Percentiles rank a stretch among this genome's conserved stretches.
Conservation (phyloP, 805 yeast species). For the Pichia eremophila region DNA sequence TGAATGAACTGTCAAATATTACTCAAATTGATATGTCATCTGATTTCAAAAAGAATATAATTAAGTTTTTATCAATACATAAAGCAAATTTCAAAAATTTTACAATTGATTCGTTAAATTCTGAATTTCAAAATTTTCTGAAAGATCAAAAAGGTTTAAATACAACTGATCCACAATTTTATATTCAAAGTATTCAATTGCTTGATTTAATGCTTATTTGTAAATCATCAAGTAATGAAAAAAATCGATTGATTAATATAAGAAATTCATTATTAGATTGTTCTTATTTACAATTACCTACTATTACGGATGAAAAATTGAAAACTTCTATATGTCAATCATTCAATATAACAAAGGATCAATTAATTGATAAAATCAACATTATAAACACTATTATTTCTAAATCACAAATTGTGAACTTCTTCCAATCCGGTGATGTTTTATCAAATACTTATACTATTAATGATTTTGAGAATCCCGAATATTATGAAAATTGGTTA, state of each 20-base stretch:
- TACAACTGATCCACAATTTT: neutral
- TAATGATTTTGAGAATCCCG: conserved; percentile 11
- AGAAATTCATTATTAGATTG: conserved; percentile 7
- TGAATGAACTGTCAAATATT: conserved; percentile 12
- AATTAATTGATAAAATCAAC: conserved; percentile 1
- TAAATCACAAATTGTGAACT: conserved; percentile 3
- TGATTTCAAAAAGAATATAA: conserved; percentile 10
- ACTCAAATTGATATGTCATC: conserved; percentile 11
- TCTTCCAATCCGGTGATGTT: conserved; percentile 2
- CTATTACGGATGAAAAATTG: conserved; percentile 9
- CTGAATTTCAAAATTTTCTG: conserved; percentile 1
- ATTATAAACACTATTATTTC: conserved; percentile 1
- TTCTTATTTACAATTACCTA: conserved; percentile 11
- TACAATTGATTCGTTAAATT: conserved; percentile 5
- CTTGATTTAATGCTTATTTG: conserved; percentile 13
- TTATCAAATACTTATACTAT: conserved; percentile 3
- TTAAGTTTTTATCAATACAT: conserved; percentile 9
- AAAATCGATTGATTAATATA: conserved; percentile 1
- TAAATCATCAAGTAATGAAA: conserved; percentile 8
- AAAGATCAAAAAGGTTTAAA: neutral
- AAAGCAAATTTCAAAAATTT: conserved; percentile 12
- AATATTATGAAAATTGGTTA: conserved; percentile 12
- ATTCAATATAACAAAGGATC: conserved; percentile 5
- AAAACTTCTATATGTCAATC: conserved; percentile 5
- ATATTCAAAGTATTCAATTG: conserved; percentile 11